Conservation (phyloP, 192 early-diverging fungal species). For the Backusella tuberculispora region DNA sequence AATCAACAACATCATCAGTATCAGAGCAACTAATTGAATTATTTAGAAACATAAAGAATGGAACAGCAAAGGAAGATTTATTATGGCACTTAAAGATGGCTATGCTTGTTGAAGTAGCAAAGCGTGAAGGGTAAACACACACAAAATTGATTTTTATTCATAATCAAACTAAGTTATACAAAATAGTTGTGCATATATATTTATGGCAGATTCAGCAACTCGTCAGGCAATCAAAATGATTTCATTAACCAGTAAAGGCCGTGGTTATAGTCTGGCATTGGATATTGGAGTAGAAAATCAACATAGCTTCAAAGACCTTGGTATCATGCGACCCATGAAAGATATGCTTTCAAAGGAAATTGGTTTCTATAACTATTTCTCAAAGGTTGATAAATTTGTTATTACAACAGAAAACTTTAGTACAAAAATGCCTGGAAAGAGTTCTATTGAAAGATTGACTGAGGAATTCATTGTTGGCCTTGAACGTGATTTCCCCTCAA, state of each 20-base stretch:
- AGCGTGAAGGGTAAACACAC: slow-evolving; percentile 45
- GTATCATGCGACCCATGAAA: slow-evolving; percentile 76
- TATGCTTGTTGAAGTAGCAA: slow-evolving; percentile 59
- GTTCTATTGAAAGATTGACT: slow-evolving; percentile 65
- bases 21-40: slow-evolving; percentile 54
- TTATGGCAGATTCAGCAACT: slow-evolving; percentile 82
- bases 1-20: not conserved
- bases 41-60: slow-evolving; percentile 58
- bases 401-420: slow-evolving; percentile 53
- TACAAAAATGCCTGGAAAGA: slow-evolving; percentile 54
- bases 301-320: slow-evolving; percentile 57
- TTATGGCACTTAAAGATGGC: slow-evolving; percentile 64
- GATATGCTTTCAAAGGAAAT: slow-evolving; percentile 83
- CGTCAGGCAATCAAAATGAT: slow-evolving; percentile 79
- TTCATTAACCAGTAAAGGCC: slow-evolving; percentile 78
- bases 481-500: slow-evolving; percentile 83
- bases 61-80: slow-evolving; percentile 73
- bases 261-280: slow-evolving; percentile 82
- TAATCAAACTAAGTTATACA: not conserved
- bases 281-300: slow-evolving; percentile 67
- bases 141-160: not conserved
- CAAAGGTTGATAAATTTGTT: slow-evolving; percentile 41
- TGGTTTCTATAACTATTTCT: slow-evolving; percentile 66
- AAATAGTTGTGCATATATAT: slow-evolving; percentile 58
- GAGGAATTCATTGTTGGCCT: slow-evolving; percentile 82